Base-by-base conservation (phyloP, 2,329 filamentous ascomycete species). In the Stagonosporopsis vannaccii region DNA sequence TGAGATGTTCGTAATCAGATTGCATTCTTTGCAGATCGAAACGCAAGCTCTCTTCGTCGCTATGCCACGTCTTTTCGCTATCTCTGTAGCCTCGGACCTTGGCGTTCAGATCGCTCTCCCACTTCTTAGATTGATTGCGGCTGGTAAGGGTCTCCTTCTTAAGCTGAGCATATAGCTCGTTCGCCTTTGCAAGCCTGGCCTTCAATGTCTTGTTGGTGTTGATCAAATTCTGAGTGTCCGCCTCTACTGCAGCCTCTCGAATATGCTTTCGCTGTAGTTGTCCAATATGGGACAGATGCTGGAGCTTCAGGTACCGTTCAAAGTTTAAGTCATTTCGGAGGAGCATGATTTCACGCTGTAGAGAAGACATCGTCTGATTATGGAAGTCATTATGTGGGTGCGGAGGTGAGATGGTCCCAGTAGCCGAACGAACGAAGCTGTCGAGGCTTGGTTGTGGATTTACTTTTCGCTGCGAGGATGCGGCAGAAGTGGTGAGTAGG, bases 251-350 rank as follows among this genome's bases (percentile, higher is more conserved):
- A 7, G 90, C 90, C 72, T 93, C 89, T 61, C 85, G 85, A 61
- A 94, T 86, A 56, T 92, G 88, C 59, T 87, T 87, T 13, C 90
- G 83, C 63, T 90, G 88, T 37, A 95, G 77, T 67, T 91, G 89
- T 1, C 90, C 90, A 69, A 95, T 93, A 56, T 94, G 90, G 2
- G 88, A 85, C 62, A 93, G 85, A 72, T 94, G 91, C 68, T 95
- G 91, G 61, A 92, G 86, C 71, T 93, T 94, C 67, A 94, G 83
- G 74, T 92, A 94, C 23, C 90, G 84, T 73, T 95, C 91, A 68
- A 94, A 95, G 62, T 90, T 90, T 39, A 95, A 80, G 65, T 95
- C 90, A 59, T 93, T 95, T 40, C 89, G 87, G 11, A 95, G 76
- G 2, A 93, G 78, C 49, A 92, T 84, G n/a, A 92, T 84, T 65